These are phyloP conservation scores for Centella asiatica DNA, from an alignment of 129 eudicot species.

Conservation along the genomic window DNA sequence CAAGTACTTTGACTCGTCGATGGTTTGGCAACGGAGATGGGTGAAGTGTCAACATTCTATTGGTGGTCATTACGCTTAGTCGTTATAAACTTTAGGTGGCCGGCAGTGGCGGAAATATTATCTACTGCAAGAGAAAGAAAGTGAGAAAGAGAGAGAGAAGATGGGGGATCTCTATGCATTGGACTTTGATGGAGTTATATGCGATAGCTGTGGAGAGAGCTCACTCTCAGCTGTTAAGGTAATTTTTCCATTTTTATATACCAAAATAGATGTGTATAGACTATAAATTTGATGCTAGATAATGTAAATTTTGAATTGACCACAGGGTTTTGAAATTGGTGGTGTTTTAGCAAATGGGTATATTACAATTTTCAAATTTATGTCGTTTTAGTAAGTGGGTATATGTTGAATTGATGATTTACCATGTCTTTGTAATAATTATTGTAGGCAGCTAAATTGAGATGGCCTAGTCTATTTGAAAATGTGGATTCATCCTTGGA, in stretches of 20 bases:
- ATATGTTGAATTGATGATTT: neutral
- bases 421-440: neutral
- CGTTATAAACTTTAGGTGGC: neutral
- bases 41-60: neutral
- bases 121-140: neutral
- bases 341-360: neutral
- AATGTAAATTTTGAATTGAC: neutral
- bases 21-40: neutral
- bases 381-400: neutral
- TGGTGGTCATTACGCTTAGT: neutral
- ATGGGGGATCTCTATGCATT: slow-evolving; percentile 94
- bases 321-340: slow-evolving; percentile 9
- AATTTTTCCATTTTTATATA: slow-evolving; percentile 8
- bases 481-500: slow-evolving; percentile 64
- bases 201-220: slow-evolving; percentile 99
- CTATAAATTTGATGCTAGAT: neutral
- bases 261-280: neutral
- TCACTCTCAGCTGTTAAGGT: slow-evolving; percentile 92
- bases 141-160: neutral
- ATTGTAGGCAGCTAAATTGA: slow-evolving; percentile 80
- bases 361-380: neutral
- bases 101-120: neutral
- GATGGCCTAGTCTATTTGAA: slow-evolving; percentile 79
- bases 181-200: slow-evolving; percentile 95
- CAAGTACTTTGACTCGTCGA: neutral